Conservation (phyloP, 768 basidiomycete species). For the Trametes cinnabarina region DNA sequence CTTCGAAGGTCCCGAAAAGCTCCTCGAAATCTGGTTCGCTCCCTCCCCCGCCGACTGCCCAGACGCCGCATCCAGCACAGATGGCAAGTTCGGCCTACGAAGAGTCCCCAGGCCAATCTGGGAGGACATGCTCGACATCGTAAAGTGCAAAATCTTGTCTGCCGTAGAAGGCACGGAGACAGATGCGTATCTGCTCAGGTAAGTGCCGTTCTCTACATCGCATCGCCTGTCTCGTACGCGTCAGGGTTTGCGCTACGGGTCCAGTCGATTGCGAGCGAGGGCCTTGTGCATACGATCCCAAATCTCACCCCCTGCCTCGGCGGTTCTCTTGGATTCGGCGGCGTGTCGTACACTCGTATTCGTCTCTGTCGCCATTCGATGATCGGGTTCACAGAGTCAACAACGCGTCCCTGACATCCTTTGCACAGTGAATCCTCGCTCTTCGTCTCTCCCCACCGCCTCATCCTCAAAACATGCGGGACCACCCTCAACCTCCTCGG, state of each 20-base stretch:
- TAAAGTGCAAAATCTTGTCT: conserved; percentile 94
- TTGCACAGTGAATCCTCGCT: conserved; percentile 91
- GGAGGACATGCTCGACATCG: conserved; percentile 97
- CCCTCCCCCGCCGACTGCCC: conserved; percentile 66
- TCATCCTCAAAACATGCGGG: conserved; percentile 98
- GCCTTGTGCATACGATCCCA: background rate
- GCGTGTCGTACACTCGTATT: background rate
- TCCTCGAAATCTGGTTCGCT: conserved; percentile 97
- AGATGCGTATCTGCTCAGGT: conserved; percentile 97
- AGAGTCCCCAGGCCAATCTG: conserved; percentile 73
- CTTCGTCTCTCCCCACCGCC: conserved; percentile 90
- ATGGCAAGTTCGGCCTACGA: conserved; percentile 68
- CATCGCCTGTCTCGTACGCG: conserved; percentile 47
- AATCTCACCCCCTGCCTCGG: background rate
- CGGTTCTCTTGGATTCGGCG: background rate
- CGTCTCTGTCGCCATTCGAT: background rate
- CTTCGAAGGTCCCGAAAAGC: conserved; percentile 93
- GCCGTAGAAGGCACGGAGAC: conserved; percentile 84
- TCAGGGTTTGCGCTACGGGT: background rate
- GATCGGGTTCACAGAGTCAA: background rate
- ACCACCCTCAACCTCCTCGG: conserved; percentile 97
- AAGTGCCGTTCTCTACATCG: conserved; percentile 25
- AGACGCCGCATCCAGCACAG: conserved; percentile 35
- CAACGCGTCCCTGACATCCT: background rate
- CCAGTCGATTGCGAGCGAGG: background rate